Evolutionary conservation across 2,329 filamentous ascomycete species (phyloP).

Genomic region (Neospermospora avenae): DNA sequence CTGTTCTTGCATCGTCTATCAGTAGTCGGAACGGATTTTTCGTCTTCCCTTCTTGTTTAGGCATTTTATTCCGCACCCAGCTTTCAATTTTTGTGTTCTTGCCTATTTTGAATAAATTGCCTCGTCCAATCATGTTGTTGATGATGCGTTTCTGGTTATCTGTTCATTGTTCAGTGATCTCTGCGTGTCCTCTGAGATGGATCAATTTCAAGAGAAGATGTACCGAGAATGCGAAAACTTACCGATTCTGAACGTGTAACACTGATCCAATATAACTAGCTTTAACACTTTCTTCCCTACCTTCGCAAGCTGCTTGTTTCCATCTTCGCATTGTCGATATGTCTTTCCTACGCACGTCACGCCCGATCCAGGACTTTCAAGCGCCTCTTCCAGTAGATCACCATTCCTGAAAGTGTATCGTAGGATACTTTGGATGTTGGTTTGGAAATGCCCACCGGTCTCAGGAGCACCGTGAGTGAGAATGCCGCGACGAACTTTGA

Average conservation of each 20-base stretch:
- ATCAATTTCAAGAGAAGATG: no score
- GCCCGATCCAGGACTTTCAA: conserved; percentile 21
- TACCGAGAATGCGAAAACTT: no score
- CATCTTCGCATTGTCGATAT: conserved; percentile 13
- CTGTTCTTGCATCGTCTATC: conserved; percentile 18
- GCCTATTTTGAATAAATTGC: conserved; percentile 13
- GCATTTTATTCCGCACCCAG: conserved; percentile 14
- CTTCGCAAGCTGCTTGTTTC: conserved; percentile 21
- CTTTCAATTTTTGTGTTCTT: conserved; percentile 16
- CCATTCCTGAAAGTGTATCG: conserved; percentile 20
- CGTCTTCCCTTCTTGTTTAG: conserved; percentile 4
- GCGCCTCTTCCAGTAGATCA: conserved; percentile 26
- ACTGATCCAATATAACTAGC: conserved; percentile 20
- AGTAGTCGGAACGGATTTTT: conserved; percentile 12
- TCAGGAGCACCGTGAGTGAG: background rate
- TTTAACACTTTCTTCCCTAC: conserved; percentile 22
- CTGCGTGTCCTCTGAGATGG: no score
- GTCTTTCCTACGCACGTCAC: conserved; percentile 17
- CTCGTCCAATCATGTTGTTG: background rate
- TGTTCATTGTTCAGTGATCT: background rate
- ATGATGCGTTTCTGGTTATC: background rate
- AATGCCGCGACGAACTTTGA: background rate
- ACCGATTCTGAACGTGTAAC: conserved; percentile 21
- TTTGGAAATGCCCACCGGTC: background rate
- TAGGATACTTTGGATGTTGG: conserved; percentile 14